Percentiles rank a stretch among this genome's conserved stretches.
Conservation (phyloP, 768 basidiomycete genomes). For the Tricholoma saponaceum region DNA sequence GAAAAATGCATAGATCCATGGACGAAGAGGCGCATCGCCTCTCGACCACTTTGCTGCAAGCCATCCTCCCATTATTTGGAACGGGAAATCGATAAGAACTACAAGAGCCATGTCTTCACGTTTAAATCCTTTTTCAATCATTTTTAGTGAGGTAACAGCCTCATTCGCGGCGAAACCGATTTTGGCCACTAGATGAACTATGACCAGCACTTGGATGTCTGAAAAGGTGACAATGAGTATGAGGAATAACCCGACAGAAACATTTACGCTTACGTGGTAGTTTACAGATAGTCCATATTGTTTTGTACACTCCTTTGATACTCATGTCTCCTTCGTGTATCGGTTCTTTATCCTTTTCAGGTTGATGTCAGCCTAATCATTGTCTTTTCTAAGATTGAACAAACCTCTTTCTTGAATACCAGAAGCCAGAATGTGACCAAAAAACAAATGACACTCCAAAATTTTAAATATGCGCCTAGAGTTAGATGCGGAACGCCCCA, state of each 20-base stretch:
- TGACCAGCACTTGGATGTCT: constrained; percentile 89
- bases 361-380: background rate
- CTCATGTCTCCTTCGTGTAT: constrained; percentile 83
- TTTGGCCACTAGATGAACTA: constrained; percentile 89
- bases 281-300: constrained; percentile 92
- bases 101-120: constrained; percentile 96
- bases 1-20: constrained; percentile 93
- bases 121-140: constrained; percentile 94
- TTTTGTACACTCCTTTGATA: constrained; percentile 84
- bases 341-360: constrained; percentile 64
- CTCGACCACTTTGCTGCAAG: constrained; percentile 88
- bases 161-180: constrained; percentile 95
- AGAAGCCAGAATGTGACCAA: constrained; percentile 85
- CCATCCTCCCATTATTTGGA: constrained; percentile 94
- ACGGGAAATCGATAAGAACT: constrained; percentile 95
- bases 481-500: constrained; percentile 76
- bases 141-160: constrained; percentile 83
- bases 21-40: constrained; percentile 72
- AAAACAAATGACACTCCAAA: constrained; percentile 82
- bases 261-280: constrained; percentile 66
- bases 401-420: constrained; percentile 85
- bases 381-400: constrained; percentile 10
- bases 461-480: constrained; percentile 76
- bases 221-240: constrained; percentile 8
- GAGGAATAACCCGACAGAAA: background rate